Evolutionary conservation across 257 asterid genomes (phyloP).

Genomic region (Solanum medicagineum): DNA sequence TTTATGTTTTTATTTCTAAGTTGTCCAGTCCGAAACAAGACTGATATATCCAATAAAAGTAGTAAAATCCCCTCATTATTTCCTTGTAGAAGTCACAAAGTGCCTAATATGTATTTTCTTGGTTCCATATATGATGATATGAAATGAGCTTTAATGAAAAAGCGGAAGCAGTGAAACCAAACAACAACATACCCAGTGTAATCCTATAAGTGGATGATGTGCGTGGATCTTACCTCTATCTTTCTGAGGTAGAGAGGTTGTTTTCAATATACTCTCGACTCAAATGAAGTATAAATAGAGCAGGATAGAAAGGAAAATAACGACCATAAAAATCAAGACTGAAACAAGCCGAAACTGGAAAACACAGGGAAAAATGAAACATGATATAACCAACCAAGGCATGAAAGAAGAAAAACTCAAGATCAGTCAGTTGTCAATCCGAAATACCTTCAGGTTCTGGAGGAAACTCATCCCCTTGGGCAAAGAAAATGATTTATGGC

Average conservation of each 20-base stretch:
- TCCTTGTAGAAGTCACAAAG: background rate
- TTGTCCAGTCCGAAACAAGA: background rate
- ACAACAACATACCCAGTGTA: too few species aligned
- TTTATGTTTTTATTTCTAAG: background rate
- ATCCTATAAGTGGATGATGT: too few species aligned
- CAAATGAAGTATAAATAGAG: too few species aligned
- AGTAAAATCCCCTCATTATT: background rate
- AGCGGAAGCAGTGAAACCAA: background rate
- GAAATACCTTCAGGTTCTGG: background rate
- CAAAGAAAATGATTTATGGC: background rate
- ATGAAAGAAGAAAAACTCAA: background rate
- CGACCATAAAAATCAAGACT: background rate
- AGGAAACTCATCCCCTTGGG: background rate
- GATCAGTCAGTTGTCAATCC: background rate
- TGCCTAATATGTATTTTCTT: background rate
- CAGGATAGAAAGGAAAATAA: too few species aligned
- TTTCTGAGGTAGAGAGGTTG: too few species aligned
- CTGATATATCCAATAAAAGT: background rate
- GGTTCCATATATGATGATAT: background rate
- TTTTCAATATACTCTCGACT: too few species aligned
- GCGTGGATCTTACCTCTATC: too few species aligned
- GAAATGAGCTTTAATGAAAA: background rate
- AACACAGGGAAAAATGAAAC: background rate
- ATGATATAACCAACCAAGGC: background rate
- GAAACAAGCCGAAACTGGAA: background rate